Base-by-base conservation (phyloP, 1,284 basidiomycete species). In the Cutaneotrichosporon dermatis region DNA sequence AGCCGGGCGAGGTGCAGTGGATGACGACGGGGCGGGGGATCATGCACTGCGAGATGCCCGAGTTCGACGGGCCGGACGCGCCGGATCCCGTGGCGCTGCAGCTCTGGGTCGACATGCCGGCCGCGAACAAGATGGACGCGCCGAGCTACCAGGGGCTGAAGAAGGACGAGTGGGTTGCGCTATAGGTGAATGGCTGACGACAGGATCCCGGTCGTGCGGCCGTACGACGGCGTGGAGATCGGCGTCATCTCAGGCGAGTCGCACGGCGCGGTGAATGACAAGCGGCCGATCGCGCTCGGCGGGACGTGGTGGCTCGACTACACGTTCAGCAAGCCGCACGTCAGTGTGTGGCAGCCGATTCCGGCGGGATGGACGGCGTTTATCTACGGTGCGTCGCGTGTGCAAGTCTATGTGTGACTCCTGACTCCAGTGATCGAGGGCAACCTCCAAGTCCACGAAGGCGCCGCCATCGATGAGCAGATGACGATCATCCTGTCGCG, bases 271-370 rank as follows among this genome's bases (percentile, higher is more conserved):
- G 85, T 52, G 10, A 65, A 48, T 6, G 54, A 51, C 5, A 50
- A 54, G 11, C 55, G 53, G 2, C 44, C 44, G 10, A 12, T 46
- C 40, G 87, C 89, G 0, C 83, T 93, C 2, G 93, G 91, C 6
- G 92, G 91, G 3, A 93, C 91, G 75, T 92, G 90, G 88, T 97
- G 87, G 76, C 87, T 95, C 79, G 92, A 96, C 73, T 79, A 89
- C 59, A 84, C 80, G 58, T 86, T 95, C 71, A 82, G 36, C 11
- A 44, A 50, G 57, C 82, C 85, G 13, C 84, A 84, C 1, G 80
- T 81, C 15, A 80, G 78, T 12, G 82, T 92, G n/a, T 96, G 90
- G 79, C 92, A 96, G 72, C 83, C 86, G 5, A 81, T 98, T 43
- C 92, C 92, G 82, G 75, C 76, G 15, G 86, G 86, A 34, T 92